A percentile compares a stretch with the other conserved stretches of the same genome.
Evolutionary conservation across 257 asterid genomes (phyloP).

Genomic region (Thymus quinquecostatus): DNA sequence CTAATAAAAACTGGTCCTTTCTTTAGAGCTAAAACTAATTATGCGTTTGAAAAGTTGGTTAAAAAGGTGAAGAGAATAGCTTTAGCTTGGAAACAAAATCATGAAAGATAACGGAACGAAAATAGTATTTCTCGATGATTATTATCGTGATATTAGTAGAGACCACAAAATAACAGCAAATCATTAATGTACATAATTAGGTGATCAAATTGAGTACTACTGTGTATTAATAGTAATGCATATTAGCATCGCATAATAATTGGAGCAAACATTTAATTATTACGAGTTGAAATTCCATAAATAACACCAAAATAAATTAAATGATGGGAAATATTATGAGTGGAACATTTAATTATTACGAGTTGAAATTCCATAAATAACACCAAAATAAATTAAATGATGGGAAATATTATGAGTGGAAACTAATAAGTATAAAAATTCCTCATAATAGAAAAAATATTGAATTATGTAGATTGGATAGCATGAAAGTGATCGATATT

Average conservation of each 20-base stretch:
- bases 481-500: background rate
- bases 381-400: background rate
- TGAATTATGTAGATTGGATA: background rate
- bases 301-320: background rate
- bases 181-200: too few relatives aligned
- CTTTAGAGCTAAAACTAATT: too few relatives aligned
- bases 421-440: background rate
- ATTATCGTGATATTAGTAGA: too few relatives aligned
- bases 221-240: too few relatives aligned
- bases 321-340: background rate
- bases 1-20: too few relatives aligned
- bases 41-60: background rate
- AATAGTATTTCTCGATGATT: too few relatives aligned
- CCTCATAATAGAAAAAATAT: background rate
- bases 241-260: too few relatives aligned
- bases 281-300: background rate
- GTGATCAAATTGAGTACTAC: too few relatives aligned
- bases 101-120: too few relatives aligned
- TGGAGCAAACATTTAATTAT: too few relatives aligned
- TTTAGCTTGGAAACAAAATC: background rate
- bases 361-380: background rate
- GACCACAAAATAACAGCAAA: too few relatives aligned
- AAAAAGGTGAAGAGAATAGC: background rate
- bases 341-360: too few relatives aligned
- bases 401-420: background rate